Evolutionary conservation across 495 filamentous ascomycete genomes (phyloP).

Genomic region (Oidiodendron maius): DNA sequence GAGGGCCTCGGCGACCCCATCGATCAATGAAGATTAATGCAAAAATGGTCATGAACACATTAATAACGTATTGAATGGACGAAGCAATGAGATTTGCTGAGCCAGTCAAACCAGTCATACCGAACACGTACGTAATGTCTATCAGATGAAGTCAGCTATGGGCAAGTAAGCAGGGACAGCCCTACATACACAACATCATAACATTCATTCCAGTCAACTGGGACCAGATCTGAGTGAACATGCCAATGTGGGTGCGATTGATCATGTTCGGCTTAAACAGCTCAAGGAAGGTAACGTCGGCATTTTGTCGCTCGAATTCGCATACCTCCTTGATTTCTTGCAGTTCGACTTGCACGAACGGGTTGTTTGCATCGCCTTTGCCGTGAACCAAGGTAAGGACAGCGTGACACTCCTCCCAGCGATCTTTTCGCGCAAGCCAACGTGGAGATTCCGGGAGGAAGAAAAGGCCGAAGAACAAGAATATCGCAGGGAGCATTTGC

Average conservation of each 20-base stretch:
- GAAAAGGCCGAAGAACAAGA: constrained; percentile 52
- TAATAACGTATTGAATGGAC: constrained; percentile 70
- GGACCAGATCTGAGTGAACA: constrained; percentile 81
- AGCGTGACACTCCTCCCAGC: constrained; percentile 54
- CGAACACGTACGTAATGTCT: constrained; percentile 60
- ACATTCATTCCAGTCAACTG: constrained; percentile 87
- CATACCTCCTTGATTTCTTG: constrained; percentile 63
- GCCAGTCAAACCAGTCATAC: constrained; percentile 59
- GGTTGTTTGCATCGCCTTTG: constrained; percentile 53
- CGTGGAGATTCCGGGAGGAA: constrained; percentile 67
- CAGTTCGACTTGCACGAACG: constrained; percentile 60
- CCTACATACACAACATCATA: constrained; percentile 76
- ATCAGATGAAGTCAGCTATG: too few species aligned
- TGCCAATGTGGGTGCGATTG: constrained; percentile 66
- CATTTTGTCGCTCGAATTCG: constrained; percentile 58
- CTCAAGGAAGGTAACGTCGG: constrained; percentile 61
- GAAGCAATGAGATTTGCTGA: constrained; percentile 60
- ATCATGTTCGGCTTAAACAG: constrained; percentile 67
- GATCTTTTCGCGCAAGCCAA: constrained; percentile 69
- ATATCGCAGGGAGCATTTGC: constrained; percentile 64
- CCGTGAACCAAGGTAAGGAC: constrained; percentile 46
- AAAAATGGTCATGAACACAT: constrained; percentile 51
- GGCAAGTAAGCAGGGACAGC: too few species aligned
- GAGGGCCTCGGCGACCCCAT: constrained; percentile 56
- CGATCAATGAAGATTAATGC: constrained; percentile 51